These are phyloP conservation scores for Dactylellina parvicollis DNA, from an alignment of 2,329 filamentous ascomycete species.

Conservation along the genomic window DNA sequence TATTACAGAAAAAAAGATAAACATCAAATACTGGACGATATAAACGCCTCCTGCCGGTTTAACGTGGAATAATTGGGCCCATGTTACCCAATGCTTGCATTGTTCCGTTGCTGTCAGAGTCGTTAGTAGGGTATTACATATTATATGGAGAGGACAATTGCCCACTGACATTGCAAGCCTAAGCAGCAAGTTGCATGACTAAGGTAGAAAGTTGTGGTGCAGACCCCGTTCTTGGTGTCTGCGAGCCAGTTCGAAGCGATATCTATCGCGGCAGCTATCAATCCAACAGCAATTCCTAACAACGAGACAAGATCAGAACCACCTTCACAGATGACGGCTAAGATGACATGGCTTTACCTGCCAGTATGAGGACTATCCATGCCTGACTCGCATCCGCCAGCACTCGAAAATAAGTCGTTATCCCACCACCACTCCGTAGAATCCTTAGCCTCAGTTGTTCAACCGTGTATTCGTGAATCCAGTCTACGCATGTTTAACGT, in stretches of 20 bases:
- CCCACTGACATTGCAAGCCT: conserved; percentile 75
- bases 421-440: conserved; percentile 74
- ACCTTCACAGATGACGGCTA: not conserved
- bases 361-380: conserved; percentile 87
- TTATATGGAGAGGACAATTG: not conserved
- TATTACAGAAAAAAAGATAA: conserved; percentile 79
- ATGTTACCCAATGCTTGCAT: conserved; percentile 86
- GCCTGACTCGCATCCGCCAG: conserved; percentile 87
- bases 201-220: conserved; percentile 84
- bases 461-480: conserved; percentile 99
- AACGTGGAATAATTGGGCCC: conserved; percentile 79
- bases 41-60: conserved; percentile 75
- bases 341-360: conserved; percentile 69
- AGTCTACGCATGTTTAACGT: conserved; percentile 68
- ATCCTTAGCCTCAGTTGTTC: conserved; percentile 87
- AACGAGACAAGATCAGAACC: not conserved
- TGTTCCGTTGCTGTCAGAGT: conserved; percentile 71
- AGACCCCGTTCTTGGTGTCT: conserved; percentile 90
- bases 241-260: conserved; percentile 92
- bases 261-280: conserved; percentile 87
- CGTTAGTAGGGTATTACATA: conserved; percentile 11
- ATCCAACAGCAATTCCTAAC: conserved; percentile 71
- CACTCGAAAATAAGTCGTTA: conserved; percentile 77
- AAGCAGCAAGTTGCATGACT: conserved; percentile 93
- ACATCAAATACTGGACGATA: conserved; percentile 87